A percentile compares a stretch with the other conserved stretches of the same genome.
These are phyloP conservation scores for Ophidiomyces ophidiicola DNA, from an alignment of 2,329 filamentous ascomycete genomes.

Conservation along the genomic window DNA sequence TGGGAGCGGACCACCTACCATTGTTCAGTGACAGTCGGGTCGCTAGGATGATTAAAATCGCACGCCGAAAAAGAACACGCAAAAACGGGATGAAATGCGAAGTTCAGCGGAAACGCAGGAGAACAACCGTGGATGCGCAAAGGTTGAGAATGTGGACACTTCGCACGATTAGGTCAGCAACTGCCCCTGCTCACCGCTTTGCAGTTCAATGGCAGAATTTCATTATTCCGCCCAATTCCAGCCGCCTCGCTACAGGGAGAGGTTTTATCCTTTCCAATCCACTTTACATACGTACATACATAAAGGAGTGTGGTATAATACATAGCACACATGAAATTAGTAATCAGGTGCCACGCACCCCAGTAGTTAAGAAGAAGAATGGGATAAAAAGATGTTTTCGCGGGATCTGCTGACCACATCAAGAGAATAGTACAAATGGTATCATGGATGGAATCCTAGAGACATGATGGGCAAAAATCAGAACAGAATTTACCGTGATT, in stretches of 20 bases:
- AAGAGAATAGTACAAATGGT: slow-evolving; percentile 4
- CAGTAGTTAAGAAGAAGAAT: too few relatives aligned
- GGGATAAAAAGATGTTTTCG: not conserved
- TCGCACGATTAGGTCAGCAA: slow-evolving; percentile 7
- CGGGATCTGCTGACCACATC: not conserved
- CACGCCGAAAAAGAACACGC: not conserved
- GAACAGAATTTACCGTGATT: not conserved
- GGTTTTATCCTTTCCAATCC: too few relatives aligned
- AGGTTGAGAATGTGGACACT: slow-evolving; percentile 8
- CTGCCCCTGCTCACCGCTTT: not conserved
- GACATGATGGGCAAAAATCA: not conserved
- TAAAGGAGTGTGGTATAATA: too few relatives aligned
- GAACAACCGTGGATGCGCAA: slow-evolving; percentile 9
- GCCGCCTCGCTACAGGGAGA: too few relatives aligned
- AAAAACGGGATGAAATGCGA: not conserved
- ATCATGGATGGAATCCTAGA: not conserved
- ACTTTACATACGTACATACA: too few relatives aligned
- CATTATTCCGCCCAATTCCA: too few relatives aligned
- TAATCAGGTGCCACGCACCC: too few relatives aligned
- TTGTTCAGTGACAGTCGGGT: slow-evolving; percentile 5
- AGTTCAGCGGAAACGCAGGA: too few relatives aligned
- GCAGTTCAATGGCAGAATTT: too few relatives aligned
- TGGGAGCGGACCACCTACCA: slow-evolving; percentile 10
- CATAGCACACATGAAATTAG: too few relatives aligned
- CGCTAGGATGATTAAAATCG: slow-evolving; percentile 3